Evolutionary conservation across 805 yeast genomes (phyloP).

Genomic region (Priceomyces melissophilus): DNA sequence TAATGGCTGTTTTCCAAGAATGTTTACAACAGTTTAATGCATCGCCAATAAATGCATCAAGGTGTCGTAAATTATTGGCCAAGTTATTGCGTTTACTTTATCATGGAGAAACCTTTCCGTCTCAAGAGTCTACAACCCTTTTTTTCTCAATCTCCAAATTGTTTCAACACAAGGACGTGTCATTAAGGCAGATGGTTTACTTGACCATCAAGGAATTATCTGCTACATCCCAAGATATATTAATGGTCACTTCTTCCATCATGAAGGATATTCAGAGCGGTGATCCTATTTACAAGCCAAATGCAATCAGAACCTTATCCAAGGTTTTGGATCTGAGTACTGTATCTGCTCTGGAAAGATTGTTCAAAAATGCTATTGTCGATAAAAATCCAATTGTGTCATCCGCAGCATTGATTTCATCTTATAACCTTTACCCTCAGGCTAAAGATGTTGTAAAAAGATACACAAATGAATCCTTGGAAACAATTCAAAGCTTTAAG

Average conservation of each 20-base stretch:
- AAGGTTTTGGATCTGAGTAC: slow-evolving; percentile 88
- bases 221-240: slow-evolving; percentile 79
- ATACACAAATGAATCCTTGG: slow-evolving; percentile 92
- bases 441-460: slow-evolving; percentile 91
- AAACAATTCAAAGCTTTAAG: slow-evolving; percentile 70
- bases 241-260: slow-evolving; percentile 96
- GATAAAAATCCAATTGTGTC: slow-evolving; percentile 84
- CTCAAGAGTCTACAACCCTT: slow-evolving; percentile 84
- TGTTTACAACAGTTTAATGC: slow-evolving; percentile 91
- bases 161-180: slow-evolving; percentile 86
- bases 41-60: slow-evolving; percentile 81
- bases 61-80: slow-evolving; percentile 79
- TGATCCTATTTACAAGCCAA: slow-evolving; percentile 81
- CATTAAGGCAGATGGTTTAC: slow-evolving; percentile 89
- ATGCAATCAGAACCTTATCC: slow-evolving; percentile 88
- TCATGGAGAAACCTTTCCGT: slow-evolving; percentile 83
- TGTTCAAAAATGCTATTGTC: slow-evolving; percentile 88
- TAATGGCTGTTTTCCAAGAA: slow-evolving; percentile 96
- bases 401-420: slow-evolving; percentile 90
- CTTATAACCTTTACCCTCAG: slow-evolving; percentile 85
- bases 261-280: slow-evolving; percentile 97
- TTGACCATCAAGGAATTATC: slow-evolving; percentile 91
- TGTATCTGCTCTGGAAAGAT: slow-evolving; percentile 88
- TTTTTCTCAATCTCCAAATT: slow-evolving; percentile 92
- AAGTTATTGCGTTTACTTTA: slow-evolving; percentile 78